Base-by-base conservation (phyloP, 805 yeast genomes). In the Tanozyma kutaoensis region DNA sequence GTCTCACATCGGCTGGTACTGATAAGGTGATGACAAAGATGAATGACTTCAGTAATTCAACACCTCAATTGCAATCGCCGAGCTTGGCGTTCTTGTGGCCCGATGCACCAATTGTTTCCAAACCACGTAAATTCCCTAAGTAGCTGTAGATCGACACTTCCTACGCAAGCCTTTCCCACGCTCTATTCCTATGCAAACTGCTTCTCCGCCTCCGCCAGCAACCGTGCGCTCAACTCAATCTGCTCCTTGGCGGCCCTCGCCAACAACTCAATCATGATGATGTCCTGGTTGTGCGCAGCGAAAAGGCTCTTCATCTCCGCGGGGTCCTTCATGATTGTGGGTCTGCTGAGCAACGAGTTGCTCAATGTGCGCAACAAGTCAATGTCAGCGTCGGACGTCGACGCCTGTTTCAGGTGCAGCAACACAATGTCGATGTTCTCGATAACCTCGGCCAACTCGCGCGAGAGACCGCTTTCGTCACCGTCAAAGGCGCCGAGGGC, bases 191-290 rank as follows among this genome's bases (percentile, higher is more conserved):
- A 8, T 17, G 9, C 22, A 20, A 8, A 8, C 22, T n/a, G 7
- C 22, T 8, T 36, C 36, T 39, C 43, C 14, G 42, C 43, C 36
- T 38, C 42, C 20, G 76, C 71, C 25, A 82, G 74, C 43, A 81
- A 65, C 49, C 79, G 72, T 25, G 84, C 73, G 43, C 84, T 72
- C 45, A 78, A 62, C 48, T 78, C 86, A 37, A 81, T 66, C 58
- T 84, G 95, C 36, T 84, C 78, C 58, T 78, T 80, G 41, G 84
- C 73, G 29, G 91, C 79, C 39, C 76, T 72, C 31, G 93, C 76
- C 52, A 84, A 65, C 47, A 76, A 79, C 47, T 80, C 88, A 36
- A 84, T 68, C 72, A 82, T 70, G 34, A 79, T 62, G 23, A 82
- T 73, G 43, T 84, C 94, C 50, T 80, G 84, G 46, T 76, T 62